Base-by-base conservation (phyloP, 345 rosid species). In the Mangifera indica region DNA sequence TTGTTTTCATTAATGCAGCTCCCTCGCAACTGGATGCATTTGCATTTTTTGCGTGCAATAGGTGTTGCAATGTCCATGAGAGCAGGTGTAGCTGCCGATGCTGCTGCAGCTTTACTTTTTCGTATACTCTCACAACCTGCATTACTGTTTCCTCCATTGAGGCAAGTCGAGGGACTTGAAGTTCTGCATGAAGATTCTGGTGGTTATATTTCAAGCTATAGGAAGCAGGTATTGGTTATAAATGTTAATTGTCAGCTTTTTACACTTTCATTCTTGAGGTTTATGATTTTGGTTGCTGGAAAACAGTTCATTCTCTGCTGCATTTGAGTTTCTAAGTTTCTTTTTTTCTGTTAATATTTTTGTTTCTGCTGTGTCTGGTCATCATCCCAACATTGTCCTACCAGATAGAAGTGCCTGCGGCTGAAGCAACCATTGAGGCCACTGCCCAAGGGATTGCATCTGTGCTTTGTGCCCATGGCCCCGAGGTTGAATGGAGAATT, bases 361-460 rank as follows among this genome's bases (percentile, higher is more conserved):
- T 45, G 9, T 26, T 29, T 49, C 51, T 46, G 45, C 56, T 22
- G 71, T 64, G 60, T 52, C 77, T 78, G 32, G 78, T 64, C 71
- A 67, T 54, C 56, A 13, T 71, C 56, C 54, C 71, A 57, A 78
- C 64, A 60, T 77, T 42, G 44, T 74, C 68, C 74, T 66, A 72
- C 46, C 89, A 91, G 98, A 88, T 90, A 79, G 97, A 94, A 83
- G 92, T 92, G 67, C 97, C 97, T 66, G 95, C 97, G 32, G 93
- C 97, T 79, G 97, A 89, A 88, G 97, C 97, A 73, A 92, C 93
- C 55, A 94, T 94, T 75, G 98, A 94, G 87, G 98, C 98, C 70
- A 94, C 98, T 67, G 98, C 98, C 70, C 98, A 94, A 81, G 98
- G 98, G 73, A 94, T 94, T 78, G 97, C 98, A 42, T 94, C 98